Evolutionary conservation across 106 monocot genomes (phyloP).

Genomic region (Dendrobium nobile): DNA sequence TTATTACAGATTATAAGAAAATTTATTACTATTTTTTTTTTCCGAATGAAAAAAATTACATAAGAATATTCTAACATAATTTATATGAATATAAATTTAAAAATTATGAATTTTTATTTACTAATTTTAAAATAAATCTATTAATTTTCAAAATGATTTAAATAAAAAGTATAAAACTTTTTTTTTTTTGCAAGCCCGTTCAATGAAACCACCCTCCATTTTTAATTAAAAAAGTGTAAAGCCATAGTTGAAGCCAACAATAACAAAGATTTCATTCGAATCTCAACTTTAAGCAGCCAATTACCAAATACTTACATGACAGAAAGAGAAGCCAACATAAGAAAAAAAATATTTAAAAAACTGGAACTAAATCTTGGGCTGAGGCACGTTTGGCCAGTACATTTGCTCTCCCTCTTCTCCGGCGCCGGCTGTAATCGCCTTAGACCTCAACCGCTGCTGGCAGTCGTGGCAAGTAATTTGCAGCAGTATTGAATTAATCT

Average conservation of each 20-base stretch:
- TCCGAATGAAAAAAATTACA: too few relatives aligned
- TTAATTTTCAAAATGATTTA: too few relatives aligned
- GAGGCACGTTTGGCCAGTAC: not conserved
- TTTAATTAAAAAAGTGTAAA: not conserved
- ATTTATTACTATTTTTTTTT: too few relatives aligned
- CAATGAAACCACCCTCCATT: too few relatives aligned
- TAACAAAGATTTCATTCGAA: conserved; percentile 1
- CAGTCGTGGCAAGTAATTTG: conserved; percentile 50
- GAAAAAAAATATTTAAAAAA: not conserved
- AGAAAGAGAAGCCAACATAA: not conserved
- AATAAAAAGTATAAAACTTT: too few relatives aligned
- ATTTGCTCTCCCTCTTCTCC: not conserved
- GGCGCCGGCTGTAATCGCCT: not conserved
- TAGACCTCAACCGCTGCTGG: conserved; percentile 15
- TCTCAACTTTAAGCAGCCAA: not conserved
- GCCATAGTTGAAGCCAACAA: not conserved
- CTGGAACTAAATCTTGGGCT: not conserved
- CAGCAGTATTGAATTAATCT: conserved; percentile 23
- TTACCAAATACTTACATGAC: conserved; percentile 2
- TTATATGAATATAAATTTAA: too few relatives aligned
- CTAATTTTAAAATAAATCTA: too few relatives aligned
- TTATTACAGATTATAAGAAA: too few relatives aligned
- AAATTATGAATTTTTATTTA: too few relatives aligned
- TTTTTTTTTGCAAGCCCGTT: too few relatives aligned
- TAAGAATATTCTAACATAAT: too few relatives aligned